Evolutionary conservation across 768 basidiomycete genomes (phyloP).

Genomic region (Saitozyma sp.): DNA sequence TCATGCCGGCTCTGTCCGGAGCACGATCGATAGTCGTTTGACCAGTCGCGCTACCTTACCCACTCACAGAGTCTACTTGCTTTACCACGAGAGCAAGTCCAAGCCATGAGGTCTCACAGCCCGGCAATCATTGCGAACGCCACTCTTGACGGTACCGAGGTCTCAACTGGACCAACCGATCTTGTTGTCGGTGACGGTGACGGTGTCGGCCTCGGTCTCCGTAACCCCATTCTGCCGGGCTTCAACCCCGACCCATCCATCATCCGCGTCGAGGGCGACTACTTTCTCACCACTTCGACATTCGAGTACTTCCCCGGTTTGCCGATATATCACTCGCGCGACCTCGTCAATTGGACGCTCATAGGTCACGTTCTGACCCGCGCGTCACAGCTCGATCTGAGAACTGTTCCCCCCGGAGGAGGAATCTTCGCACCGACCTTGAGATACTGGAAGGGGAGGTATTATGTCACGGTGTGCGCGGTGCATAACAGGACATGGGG

Average conservation of each 20-base stretch:
- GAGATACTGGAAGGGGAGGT: conserved; percentile 24
- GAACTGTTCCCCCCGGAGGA: conserved; percentile 16
- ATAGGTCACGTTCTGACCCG: conserved; percentile 30
- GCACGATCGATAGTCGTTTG: too few species aligned
- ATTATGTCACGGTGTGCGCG: conserved; percentile 18
- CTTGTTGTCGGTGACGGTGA: too few species aligned
- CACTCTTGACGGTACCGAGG: too few species aligned
- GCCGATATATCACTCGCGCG: conserved; percentile 36
- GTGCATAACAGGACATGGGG: conserved; percentile 1
- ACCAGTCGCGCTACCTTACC: too few species aligned
- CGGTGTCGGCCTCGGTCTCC: too few species aligned
- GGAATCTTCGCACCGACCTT: conserved; percentile 36
- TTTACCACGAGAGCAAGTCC: too few species aligned
- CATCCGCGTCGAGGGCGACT: conserved; percentile 24
- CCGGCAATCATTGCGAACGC: too few species aligned
- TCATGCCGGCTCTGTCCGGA: too few species aligned
- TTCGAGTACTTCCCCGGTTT: conserved; percentile 43
- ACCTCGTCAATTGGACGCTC: conserved; percentile 35
- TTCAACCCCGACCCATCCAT: conserved; percentile 48
- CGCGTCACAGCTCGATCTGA: conserved; percentile 19
- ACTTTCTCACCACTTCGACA: conserved; percentile 36
- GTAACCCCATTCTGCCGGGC: conserved; percentile 43
- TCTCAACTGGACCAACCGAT: too few species aligned
- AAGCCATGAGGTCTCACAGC: too few species aligned
- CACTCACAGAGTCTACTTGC: too few species aligned